Conservation (phyloP, 2,329 filamentous ascomycete genomes). For the Celoporthe dispersa region DNA sequence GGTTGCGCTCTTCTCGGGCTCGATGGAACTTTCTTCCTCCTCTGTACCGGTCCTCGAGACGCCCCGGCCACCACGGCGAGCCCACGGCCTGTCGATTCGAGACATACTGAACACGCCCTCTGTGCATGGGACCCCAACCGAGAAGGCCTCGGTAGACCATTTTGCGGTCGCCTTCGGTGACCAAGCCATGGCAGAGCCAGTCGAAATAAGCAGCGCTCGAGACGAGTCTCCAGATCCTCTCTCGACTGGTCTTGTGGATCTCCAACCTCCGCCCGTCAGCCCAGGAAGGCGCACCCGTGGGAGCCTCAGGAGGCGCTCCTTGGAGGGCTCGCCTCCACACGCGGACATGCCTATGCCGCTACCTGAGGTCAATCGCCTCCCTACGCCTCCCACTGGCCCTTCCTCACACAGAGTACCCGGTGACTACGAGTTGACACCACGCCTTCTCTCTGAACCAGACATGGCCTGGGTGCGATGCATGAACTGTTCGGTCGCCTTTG, state of each 20-base stretch:
- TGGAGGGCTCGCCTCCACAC: background rate
- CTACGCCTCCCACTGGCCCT: slow-evolving; percentile 27
- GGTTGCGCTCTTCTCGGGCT: slow-evolving; percentile 19
- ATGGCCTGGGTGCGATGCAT: slow-evolving; percentile 89
- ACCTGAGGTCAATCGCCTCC: background rate
- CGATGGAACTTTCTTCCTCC: background rate
- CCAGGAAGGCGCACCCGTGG: slow-evolving; percentile 34
- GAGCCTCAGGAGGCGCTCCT: slow-evolving; percentile 35
- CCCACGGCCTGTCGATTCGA: slow-evolving; percentile 24
- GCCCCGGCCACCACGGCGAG: slow-evolving; percentile 6
- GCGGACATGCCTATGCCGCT: slow-evolving; percentile 29
- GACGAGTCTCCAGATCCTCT: slow-evolving; percentile 18
- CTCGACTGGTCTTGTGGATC: slow-evolving; percentile 6
- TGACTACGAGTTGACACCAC: slow-evolving; percentile 81
- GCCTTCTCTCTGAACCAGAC: slow-evolving; percentile 73
- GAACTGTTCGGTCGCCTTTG: slow-evolving; percentile 80
- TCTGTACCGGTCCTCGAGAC: slow-evolving; percentile 31
- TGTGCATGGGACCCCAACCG: slow-evolving; percentile 16
- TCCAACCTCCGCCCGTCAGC: background rate
- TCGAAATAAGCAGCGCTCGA: background rate
- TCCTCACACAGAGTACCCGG: slow-evolving; percentile 62
- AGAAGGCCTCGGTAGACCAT: slow-evolving; percentile 15
- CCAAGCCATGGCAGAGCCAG: background rate
- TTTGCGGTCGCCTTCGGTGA: slow-evolving; percentile 21
- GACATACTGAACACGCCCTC: slow-evolving; percentile 28